Evolutionary conservation across 331 rosid species (phyloP).

Genomic region (Quercus lobata): DNA sequence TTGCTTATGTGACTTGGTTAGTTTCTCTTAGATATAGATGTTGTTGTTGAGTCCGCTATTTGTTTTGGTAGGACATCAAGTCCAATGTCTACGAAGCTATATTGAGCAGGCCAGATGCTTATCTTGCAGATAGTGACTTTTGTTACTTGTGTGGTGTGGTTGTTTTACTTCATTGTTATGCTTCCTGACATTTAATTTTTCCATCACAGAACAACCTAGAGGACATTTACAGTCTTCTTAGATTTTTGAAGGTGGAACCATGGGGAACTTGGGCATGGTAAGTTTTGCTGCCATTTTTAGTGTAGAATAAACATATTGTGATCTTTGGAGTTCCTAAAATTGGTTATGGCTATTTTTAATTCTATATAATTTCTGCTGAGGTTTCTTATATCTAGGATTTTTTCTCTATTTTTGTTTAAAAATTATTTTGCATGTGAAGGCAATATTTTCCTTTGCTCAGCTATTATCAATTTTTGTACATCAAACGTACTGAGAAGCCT

Average conservation of each 20-base stretch:
- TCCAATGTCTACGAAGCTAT: background rate
- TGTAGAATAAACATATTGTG: background rate
- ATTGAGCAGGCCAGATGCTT: background rate
- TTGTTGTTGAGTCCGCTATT: background rate
- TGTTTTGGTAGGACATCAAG: background rate
- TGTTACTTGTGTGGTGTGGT: background rate
- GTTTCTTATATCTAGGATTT: background rate
- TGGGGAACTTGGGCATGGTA: slow-evolving; percentile 99
- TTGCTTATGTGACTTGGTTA: background rate
- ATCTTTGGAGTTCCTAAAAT: slow-evolving; percentile 1
- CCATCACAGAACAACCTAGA: slow-evolving; percentile 75
- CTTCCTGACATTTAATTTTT: slow-evolving; percentile 35
- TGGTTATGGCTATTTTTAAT: background rate
- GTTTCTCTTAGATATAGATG: background rate
- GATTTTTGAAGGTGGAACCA: slow-evolving; percentile 92
- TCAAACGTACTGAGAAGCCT: background rate
- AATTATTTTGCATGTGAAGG: background rate
- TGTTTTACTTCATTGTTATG: slow-evolving; percentile 8
- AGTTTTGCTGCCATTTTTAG: slow-evolving; percentile 13
- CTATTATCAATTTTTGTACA: background rate
- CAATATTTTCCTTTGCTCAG: background rate
- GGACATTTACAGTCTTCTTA: slow-evolving; percentile 93
- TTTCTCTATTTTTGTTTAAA: background rate
- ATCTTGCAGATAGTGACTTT: background rate
- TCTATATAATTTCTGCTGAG: background rate